A percentile compares a stretch with the other conserved stretches of the same genome.
These are phyloP conservation scores for Tricholoma flavovirens DNA, from an alignment of 768 basidiomycete genomes.

Conservation along the genomic window DNA sequence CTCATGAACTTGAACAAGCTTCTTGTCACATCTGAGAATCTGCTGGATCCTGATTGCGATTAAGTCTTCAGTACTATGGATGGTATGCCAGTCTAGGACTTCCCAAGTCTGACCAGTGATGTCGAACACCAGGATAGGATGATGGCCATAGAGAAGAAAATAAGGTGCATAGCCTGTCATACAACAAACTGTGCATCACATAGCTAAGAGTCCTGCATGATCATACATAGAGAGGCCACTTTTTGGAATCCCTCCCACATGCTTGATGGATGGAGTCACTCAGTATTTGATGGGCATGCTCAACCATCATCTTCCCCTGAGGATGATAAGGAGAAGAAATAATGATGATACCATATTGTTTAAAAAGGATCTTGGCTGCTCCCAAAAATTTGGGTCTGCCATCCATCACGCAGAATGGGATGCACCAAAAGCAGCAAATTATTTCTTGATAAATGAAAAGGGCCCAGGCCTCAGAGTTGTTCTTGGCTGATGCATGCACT, in stretches of 20 bases:
- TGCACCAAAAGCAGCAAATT: constrained; percentile 15
- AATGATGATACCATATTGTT: no score
- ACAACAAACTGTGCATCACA: constrained; percentile 1
- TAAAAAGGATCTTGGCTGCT: constrained; percentile 16
- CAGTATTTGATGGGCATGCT: no score
- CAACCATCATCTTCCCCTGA: constrained; percentile 26
- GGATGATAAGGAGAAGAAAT: constrained; percentile 27
- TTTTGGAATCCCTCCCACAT: no score
- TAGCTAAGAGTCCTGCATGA: constrained; percentile 18
- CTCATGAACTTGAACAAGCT: no score
- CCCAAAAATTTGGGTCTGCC: constrained; percentile 12
- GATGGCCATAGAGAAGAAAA: constrained; percentile 10
- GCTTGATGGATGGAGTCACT: no score
- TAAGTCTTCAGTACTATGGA: constrained; percentile 19
- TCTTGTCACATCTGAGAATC: constrained; percentile 7
- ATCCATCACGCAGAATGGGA: constrained; percentile 2
- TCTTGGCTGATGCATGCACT: constrained; percentile 25
- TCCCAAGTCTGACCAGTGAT: constrained; percentile 25
- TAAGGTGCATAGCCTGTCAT: constrained; percentile 17
- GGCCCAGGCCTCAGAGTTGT: constrained; percentile 21
- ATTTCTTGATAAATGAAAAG: constrained; percentile 13
- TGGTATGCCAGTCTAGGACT: background rate
- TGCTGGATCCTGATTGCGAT: constrained; percentile 14
- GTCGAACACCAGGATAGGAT: constrained; percentile 2
- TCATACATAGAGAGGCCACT: constrained; percentile 25